These are phyloP conservation scores for Clarireedia paspali DNA, from an alignment of 2,329 filamentous ascomycete genomes.

Conservation along the genomic window DNA sequence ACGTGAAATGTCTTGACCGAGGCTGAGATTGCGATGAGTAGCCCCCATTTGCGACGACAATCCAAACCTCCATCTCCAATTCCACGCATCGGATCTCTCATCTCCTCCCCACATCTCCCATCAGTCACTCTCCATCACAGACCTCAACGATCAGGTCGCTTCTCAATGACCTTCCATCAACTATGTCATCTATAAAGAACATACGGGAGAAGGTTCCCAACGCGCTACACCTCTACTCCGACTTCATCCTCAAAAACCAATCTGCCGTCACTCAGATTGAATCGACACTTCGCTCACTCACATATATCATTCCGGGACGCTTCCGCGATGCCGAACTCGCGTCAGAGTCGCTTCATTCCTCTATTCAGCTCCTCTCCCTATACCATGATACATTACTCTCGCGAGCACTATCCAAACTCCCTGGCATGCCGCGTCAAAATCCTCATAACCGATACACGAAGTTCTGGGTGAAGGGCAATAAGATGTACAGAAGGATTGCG, in stretches of 20 bases:
- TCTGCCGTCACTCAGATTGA: slow-evolving; percentile 93
- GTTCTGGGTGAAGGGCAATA: slow-evolving; percentile 55
- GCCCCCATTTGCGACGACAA: slow-evolving; percentile 3
- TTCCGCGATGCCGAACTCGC: slow-evolving; percentile 91
- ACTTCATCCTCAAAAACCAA: slow-evolving; percentile 92
- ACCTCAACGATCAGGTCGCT: background rate
- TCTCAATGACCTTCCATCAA: background rate
- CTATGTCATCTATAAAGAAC: slow-evolving; percentile 12
- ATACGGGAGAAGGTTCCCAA: slow-evolving; percentile 28
- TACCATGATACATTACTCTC: slow-evolving; percentile 88
- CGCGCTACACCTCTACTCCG: slow-evolving; percentile 61
- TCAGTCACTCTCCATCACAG: background rate
- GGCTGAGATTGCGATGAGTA: slow-evolving; percentile 5
- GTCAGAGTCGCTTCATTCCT: slow-evolving; percentile 84
- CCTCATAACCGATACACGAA: slow-evolving; percentile 59
- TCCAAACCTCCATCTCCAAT: background rate
- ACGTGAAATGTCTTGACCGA: slow-evolving; percentile 4
- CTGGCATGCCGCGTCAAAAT: slow-evolving; percentile 40
- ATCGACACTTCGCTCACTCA: slow-evolving; percentile 82
- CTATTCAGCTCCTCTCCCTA: slow-evolving; percentile 80
- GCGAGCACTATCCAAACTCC: slow-evolving; percentile 50
- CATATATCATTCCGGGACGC: slow-evolving; percentile 89
- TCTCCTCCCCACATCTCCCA: background rate
- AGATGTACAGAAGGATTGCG: slow-evolving; percentile 73
- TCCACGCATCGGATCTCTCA: background rate